Percentiles rank a stretch among this genome's conserved stretches.
phyloP scores from a whole-genome alignment of 2,329 filamentous ascomycete species.

The Aspergillus ibericus region DNA sequence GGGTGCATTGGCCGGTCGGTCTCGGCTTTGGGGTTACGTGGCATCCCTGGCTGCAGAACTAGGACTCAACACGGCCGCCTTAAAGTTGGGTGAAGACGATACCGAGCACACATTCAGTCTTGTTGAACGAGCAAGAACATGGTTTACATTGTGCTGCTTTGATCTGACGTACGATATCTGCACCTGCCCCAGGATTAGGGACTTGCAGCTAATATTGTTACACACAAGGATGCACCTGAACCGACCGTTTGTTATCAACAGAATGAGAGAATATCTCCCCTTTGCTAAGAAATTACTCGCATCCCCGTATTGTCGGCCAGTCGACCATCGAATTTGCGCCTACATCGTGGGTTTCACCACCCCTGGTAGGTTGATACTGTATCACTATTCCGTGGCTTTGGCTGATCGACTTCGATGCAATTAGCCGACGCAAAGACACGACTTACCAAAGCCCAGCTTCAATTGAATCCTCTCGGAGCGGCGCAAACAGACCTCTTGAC shows the following conservation, averaged over 20 bases:
- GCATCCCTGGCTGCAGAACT: neutral
- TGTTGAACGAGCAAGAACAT: neutral
- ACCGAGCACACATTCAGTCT: neutral
- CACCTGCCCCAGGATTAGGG: neutral
- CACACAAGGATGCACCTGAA: neutral
- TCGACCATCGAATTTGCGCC: constrained; percentile 2
- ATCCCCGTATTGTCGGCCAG: neutral
- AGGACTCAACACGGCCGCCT: neutral
- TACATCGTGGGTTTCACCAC: constrained; percentile 2
- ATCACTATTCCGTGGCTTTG: too few species aligned
- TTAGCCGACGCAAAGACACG: neutral
- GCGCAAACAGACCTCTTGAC: neutral
- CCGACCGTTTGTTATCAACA: neutral
- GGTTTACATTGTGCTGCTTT: constrained; percentile 7
- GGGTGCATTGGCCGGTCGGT: neutral
- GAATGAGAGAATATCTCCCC: neutral
- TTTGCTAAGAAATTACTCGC: neutral
- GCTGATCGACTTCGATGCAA: too few species aligned
- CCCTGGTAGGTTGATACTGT: neutral
- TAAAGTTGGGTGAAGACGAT: neutral
- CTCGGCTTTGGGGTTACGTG: neutral
- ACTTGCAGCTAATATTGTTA: neutral
- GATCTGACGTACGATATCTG: constrained; percentile 1
- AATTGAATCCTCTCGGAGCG: neutral
- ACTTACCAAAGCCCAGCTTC: neutral